Base-by-base conservation (phyloP, 2,329 filamentous ascomycete genomes). In the Ascosphaera aggregata region DNA sequence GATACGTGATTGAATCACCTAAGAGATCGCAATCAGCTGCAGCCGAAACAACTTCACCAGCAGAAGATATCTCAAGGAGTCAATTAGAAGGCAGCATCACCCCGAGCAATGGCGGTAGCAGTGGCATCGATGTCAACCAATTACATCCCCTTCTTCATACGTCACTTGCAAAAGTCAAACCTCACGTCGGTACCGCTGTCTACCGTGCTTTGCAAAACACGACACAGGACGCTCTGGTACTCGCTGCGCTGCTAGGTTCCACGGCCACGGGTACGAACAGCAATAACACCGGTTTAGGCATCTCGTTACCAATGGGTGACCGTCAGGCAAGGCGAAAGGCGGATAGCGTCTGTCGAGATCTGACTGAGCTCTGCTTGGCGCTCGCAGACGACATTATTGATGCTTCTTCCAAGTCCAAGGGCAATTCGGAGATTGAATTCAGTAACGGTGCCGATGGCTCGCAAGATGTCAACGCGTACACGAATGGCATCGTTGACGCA, bases 361-460 rank as follows among this genome's bases (percentile, higher is more conserved):
- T 98, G 46, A 95, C 86, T 0, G 89, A 98, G 55, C 65, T 98
- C 4, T 93, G 82, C 52, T 69, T 98, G 41, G 80, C 84, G 1
- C 62, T 98, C 40, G 74, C 75, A 20, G 78, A 80, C 44, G 69
- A 72, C 32, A 36, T 27, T 5, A 11, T 27, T 11, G 11, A 11
- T 27, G 11, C n/a, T n/a, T 27, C 22, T 37, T 39, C 37, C 44
- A 46, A 27, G 7, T 7, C 7, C 5, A 27, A 7, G 22, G 22
- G 22, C 22, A 27, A 11, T 5, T 5, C 22, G 22, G 11, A 27
- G n/a, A n/a, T n/a, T n/a, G n/a, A n/a, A n/a, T n/a, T n/a, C n/a
- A n/a, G n/a, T n/a, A n/a, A n/a, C n/a, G n/a, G n/a, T n/a, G n/a
- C n/a, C n/a, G n/a, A n/a, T n/a, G n/a, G n/a, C n/a, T n/a, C n/a